Conservation (phyloP, 306 rosid genomes). For the Pyrus pyrifolia region DNA sequence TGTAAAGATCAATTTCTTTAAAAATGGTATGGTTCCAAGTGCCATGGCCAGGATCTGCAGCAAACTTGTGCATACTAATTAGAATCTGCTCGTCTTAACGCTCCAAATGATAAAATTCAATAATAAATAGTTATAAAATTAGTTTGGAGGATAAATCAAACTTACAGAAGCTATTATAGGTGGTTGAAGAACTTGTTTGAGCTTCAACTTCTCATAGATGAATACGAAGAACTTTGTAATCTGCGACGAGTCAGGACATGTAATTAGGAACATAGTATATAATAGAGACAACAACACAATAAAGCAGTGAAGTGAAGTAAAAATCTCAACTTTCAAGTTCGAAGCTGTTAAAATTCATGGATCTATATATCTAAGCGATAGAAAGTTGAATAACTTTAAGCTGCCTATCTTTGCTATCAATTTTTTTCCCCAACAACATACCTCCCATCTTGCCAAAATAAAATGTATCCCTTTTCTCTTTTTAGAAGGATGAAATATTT, state of each 20-base stretch:
- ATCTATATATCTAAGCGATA: neutral
- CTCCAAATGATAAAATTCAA: neutral
- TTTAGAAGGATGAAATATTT: neutral
- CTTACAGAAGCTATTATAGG: conserved; percentile 98
- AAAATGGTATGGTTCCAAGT: conserved; percentile 69
- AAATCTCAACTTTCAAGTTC: neutral
- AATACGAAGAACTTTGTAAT: conserved; percentile 25
- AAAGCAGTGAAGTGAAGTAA: neutral
- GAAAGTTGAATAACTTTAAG: neutral
- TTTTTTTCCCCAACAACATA: neutral
- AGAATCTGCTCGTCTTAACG: neutral
- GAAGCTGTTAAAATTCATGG: neutral
- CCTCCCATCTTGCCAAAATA: neutral
- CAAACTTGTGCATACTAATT: conserved; percentile 12
- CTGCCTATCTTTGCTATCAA: neutral
- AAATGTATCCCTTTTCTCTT: neutral
- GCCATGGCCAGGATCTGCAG: conserved; percentile 86
- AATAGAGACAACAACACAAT: neutral
- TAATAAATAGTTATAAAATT: neutral
- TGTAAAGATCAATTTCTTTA: conserved; percentile 62
- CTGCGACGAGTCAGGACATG: conserved; percentile 44
- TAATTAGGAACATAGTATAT: neutral
- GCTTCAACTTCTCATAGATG: conserved; percentile 75
- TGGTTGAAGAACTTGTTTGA: conserved; percentile 87
- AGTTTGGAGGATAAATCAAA: conserved; percentile 8